Evolutionary conservation across 139 green algal genomes (phyloP).

Genomic region (Auxenochlorella protothecoides): DNA sequence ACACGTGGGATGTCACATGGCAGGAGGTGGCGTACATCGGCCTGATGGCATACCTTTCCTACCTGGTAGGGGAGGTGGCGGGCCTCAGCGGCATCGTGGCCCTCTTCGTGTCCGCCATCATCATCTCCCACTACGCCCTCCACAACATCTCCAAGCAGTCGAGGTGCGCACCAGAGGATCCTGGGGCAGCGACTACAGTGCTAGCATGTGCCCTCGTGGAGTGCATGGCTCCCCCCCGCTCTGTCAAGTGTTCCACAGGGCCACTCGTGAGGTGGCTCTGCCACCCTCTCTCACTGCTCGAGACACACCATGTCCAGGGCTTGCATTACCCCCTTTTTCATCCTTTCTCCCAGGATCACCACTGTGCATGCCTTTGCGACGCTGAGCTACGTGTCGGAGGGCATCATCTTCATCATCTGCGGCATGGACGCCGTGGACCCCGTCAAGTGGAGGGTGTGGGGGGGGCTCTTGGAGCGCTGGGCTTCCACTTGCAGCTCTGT

Average conservation of each 20-base stretch:
- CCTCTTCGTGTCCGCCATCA: conserved; percentile 72
- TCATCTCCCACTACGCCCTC: conserved; percentile 60
- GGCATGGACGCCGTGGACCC: conserved; percentile 71
- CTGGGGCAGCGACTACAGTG: no score
- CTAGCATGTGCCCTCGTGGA: no score
- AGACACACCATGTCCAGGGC: no score
- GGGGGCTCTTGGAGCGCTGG: neutral
- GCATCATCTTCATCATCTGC: conserved; percentile 74
- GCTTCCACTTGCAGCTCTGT: neutral
- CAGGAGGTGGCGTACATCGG: conserved; percentile 54
- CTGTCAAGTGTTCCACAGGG: no score
- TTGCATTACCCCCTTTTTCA: no score
- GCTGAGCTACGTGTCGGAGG: conserved; percentile 57
- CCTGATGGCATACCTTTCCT: conserved; percentile 52
- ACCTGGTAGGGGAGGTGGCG: conserved; percentile 60
- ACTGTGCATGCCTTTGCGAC: conserved; percentile 46
- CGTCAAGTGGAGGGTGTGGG: conserved; percentile 53
- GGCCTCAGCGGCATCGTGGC: conserved; percentile 61
- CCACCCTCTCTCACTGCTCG: no score
- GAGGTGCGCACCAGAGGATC: conserved; percentile 11
- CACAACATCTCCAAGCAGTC: conserved; percentile 23
- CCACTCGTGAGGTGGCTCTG: no score
- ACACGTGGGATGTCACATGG: neutral
- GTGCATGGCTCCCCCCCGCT: no score
- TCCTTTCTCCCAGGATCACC: neutral